Conservation (phyloP, 2,329 filamentous ascomycete genomes). For the Pseudocercospora cruenta region DNA sequence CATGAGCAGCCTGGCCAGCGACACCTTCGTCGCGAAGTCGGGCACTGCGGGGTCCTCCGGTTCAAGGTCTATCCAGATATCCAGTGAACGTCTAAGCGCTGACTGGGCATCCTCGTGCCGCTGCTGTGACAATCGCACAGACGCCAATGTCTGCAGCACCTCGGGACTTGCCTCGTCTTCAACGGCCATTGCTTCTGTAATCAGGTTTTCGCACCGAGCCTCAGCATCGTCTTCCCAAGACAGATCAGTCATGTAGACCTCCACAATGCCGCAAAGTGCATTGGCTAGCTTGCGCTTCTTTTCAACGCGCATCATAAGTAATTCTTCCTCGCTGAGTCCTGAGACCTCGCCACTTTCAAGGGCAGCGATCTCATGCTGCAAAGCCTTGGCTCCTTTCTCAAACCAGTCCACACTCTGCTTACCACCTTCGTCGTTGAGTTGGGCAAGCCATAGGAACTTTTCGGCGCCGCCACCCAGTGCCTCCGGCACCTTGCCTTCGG, state of each 20-base stretch:
- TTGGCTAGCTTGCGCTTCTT: slow-evolving; percentile 82
- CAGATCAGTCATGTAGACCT: slow-evolving; percentile 96
- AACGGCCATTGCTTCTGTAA: slow-evolving; percentile 87
- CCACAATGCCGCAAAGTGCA: slow-evolving; percentile 89
- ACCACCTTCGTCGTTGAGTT: slow-evolving; percentile 72
- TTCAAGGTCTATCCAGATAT: slow-evolving; percentile 78
- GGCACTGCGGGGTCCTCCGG: slow-evolving; percentile 74
- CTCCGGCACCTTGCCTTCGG: slow-evolving; percentile 71
- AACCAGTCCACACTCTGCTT: slow-evolving; percentile 64
- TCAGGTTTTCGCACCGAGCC: slow-evolving; percentile 78
- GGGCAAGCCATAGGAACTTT: slow-evolving; percentile 93
- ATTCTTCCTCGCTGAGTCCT: slow-evolving; percentile 37
- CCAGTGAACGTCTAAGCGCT: slow-evolving; percentile 77
- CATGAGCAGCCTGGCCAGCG: slow-evolving; percentile 81
- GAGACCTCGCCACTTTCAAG: slow-evolving; percentile 55
- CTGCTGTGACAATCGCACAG: slow-evolving; percentile 86
- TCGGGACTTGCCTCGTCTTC: slow-evolving; percentile 76
- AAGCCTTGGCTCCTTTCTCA: slow-evolving; percentile 68
- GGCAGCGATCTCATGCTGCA: slow-evolving; percentile 71
- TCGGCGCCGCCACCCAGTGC: slow-evolving; percentile 80
- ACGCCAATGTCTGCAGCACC: slow-evolving; percentile 93
- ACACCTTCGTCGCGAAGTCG: slow-evolving; percentile 83
- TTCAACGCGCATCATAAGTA: slow-evolving; percentile 59
- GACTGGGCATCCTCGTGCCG: slow-evolving; percentile 77
- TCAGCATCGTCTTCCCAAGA: slow-evolving; percentile 85